These are phyloP conservation scores for Atalantia buxifolia DNA, from an alignment of 345 rosid genomes.

Conservation along the genomic window DNA sequence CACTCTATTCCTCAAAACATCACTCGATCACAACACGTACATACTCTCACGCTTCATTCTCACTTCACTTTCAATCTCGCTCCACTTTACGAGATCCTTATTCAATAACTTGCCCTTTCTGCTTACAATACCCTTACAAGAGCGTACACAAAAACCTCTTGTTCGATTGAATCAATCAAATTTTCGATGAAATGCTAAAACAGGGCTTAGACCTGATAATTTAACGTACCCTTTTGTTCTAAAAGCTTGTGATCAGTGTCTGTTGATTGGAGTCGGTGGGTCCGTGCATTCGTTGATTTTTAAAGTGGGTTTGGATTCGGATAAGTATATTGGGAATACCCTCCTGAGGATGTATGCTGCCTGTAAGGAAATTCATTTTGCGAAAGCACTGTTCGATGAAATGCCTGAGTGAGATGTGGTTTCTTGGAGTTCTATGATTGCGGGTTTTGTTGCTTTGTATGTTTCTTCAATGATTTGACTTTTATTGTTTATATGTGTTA, in stretches of 20 bases:
- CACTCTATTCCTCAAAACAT: conserved; percentile 24
- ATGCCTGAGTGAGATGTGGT: conserved; percentile 41
- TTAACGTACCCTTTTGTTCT: conserved; percentile 26
- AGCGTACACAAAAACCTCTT: conserved; percentile 15
- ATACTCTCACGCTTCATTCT: conserved; percentile 19
- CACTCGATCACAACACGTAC: conserved; percentile 3
- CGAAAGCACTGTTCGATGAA: conserved; percentile 30
- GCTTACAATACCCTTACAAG: conserved; percentile 28
- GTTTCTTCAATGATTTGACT: conserved; percentile 23
- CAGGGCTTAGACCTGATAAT: conserved; percentile 15
- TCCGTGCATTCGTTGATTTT: conserved; percentile 21
- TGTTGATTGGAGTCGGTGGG: conserved; percentile 14
- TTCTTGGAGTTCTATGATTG: conserved; percentile 54
- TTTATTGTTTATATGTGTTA: background rate
- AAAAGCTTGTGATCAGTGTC: conserved; percentile 27
- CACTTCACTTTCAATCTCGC: conserved; percentile 12
- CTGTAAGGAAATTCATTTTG: conserved; percentile 25
- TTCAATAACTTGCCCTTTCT: conserved; percentile 21
- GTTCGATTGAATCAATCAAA: conserved; percentile 16
- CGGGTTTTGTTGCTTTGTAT: conserved; percentile 33
- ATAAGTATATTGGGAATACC: conserved; percentile 27
- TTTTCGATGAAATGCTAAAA: conserved; percentile 22
- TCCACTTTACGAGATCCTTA: conserved; percentile 15
- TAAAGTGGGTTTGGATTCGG: conserved; percentile 17
- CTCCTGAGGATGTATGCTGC: conserved; percentile 32